phyloP scores from a whole-genome alignment of 129 eudicot genomes.

The Gnaphalium uliginosum region DNA sequence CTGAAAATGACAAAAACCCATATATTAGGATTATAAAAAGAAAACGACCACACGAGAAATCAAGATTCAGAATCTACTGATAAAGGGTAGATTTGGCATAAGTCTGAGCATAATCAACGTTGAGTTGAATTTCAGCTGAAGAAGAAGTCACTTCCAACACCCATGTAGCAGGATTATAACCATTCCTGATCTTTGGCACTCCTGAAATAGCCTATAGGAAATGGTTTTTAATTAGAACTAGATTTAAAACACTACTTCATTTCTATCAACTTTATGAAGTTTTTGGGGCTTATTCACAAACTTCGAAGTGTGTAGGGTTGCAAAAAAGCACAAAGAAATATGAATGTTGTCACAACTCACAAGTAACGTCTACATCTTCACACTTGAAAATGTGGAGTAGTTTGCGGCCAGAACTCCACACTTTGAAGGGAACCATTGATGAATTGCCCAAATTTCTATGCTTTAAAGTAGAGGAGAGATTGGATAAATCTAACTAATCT shows the following conservation, averaged over 20 bases:
- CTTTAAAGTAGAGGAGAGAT: no score
- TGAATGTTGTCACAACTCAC: no score
- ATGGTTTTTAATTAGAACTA: neutral
- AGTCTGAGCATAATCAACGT: conserved; percentile 24
- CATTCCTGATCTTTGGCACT: conserved; percentile 43
- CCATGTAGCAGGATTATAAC: conserved; percentile 61
- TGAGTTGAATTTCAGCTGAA: conserved; percentile 22
- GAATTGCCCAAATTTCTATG: no score
- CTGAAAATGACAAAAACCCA: conserved; percentile 15
- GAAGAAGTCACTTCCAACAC: conserved; percentile 41
- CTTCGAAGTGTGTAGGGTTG: no score
- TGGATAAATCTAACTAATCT: no score
- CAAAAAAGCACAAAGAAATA: no score
- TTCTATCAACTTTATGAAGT: conserved; percentile 42
- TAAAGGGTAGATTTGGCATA: conserved; percentile 26
- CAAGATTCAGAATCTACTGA: conserved; percentile 14
- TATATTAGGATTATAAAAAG: neutral
- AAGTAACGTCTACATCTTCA: no score
- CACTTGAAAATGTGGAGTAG: neutral
- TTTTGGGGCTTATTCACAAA: no score
- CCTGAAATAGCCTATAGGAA: conserved; percentile 44
- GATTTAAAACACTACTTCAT: neutral
- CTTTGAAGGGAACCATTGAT: no score
- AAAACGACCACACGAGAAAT: neutral
- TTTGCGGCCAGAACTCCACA: neutral